Base-by-base conservation (phyloP, 371 early-diverging fungal species). In the Massospora cicadina region DNA sequence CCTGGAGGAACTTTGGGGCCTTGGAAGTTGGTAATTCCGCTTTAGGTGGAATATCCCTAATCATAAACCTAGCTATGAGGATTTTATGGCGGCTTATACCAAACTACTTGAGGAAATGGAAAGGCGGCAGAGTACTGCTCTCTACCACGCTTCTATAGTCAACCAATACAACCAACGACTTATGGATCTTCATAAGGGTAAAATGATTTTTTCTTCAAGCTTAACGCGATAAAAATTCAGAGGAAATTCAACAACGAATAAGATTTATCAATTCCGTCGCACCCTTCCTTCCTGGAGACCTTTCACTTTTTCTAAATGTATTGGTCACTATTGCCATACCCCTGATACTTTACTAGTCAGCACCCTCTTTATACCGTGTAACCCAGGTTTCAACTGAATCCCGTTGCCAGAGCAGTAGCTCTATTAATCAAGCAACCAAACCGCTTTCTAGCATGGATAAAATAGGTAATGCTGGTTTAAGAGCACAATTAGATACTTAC, bases 1-100 rank as follows among this genome's bases (percentile, higher is more conserved):
- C 27, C 62, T 62, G 26, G 43, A 62, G 53, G 62, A 62, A 23
- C 33, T 62, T 2, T 60, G 60, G 60, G 17, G 5, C 13, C 17
- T 60, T 28, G 60, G 33, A 43, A 62, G 2, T n/a, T 17, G 33
- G 43, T 62, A 43, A 62, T 23, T 28, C 7, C 7, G 25, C 13
- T 60, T 60, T 25, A 30, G 23, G 27, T 27, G 25, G 31, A 28
- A 58, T 58, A 58, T 23, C 28, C 13, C 21, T 23, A 28, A 21
- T 7, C 7, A 27, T 60, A 21, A 30, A 30, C 32, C 7, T 60
- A 60, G 60, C 31, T 60, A 60, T 23, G 28, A 60, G 21, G 60
- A 31, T 21, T 60, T 60, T 31, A 60, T 60, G 21, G 23, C 21
- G 30, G 60, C 60, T 2, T 60, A 60, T 31, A 7, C 13, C 13